These are phyloP conservation scores for Apiotrichum sp. DNA, from an alignment of 1,284 basidiomycete genomes.

Conservation along the genomic window DNA sequence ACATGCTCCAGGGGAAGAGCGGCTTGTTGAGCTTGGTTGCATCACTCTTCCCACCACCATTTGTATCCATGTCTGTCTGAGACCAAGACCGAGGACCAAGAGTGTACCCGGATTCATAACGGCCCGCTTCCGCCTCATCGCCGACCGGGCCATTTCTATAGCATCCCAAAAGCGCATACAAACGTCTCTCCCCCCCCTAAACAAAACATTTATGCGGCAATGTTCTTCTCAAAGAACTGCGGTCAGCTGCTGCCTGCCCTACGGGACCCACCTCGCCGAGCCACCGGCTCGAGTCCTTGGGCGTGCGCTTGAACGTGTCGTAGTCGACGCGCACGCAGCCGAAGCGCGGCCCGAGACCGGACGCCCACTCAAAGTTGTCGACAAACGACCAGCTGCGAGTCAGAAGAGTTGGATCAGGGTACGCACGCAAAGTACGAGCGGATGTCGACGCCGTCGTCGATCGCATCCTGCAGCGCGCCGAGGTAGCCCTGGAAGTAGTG, in stretches of 20 bases:
- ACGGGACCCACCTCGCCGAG: conserved; percentile 3
- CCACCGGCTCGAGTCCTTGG: conserved; percentile 57
- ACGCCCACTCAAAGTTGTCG: conserved; percentile 67
- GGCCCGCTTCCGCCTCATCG: no score
- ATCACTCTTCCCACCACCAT: no score
- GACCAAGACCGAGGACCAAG: no score
- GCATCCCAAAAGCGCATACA: no score
- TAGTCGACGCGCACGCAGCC: conserved; percentile 48
- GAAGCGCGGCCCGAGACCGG: conserved; percentile 31
- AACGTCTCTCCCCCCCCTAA: no score
- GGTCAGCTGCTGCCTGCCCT: neutral
- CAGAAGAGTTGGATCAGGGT: no score
- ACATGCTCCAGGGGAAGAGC: no score
- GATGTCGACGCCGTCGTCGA: conserved; percentile 60
- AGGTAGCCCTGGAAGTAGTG: conserved; percentile 64
- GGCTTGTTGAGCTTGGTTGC: no score
- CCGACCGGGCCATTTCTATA: no score
- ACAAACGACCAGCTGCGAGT: conserved; percentile 23
- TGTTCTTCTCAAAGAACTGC: conserved; percentile 12
- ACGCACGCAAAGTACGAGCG: conserved; percentile 58
- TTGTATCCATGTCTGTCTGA: no score
- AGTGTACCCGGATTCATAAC: no score
- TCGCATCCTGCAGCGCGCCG: conserved; percentile 55
- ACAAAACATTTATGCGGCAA: neutral
- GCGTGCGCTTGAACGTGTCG: conserved; percentile 60